Evolutionary conservation across 2,329 filamentous ascomycete species (phyloP), one percentile per base, ranked within the genome.

Genomic region (Lachnellula arida): DNA sequence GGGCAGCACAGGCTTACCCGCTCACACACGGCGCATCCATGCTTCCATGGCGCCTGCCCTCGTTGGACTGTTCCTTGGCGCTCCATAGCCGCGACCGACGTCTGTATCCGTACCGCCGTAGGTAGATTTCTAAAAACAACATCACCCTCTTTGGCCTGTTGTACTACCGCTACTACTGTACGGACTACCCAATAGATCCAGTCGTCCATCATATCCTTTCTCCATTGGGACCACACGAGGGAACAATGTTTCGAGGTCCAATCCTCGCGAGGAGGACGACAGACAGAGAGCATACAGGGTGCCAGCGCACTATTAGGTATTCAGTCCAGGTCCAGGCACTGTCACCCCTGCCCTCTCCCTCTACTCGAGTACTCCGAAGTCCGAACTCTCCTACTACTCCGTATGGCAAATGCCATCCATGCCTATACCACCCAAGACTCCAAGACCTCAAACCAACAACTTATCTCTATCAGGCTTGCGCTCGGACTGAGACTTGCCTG

Each of bases 101-200:
- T 17, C 22, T 47, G 6, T 28, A 17, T n/a, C n/a, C n/a, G n/a
- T n/a, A n/a, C n/a, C n/a, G n/a, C n/a, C n/a, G n/a, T n/a, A n/a
- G n/a, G n/a, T n/a, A n/a, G 25, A 34, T 3, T 49, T 39, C 48
- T 49, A 49, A 49, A 49, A 49, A 49, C 34, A 49, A 39, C 34
- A 44, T 9, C 7, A 7, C 28, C 28, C 2, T 8, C 9, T 28
- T 9, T 28, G 28, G 9, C 28, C 9, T 8, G 28, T 44, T 44
- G 14, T 14, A 8, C 17, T 40, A 12, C 15, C 4, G 12, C 19
- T 4, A 4, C 42, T 7, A 4, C 17, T 22, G 7, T 9, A 28
- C 4, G n/a, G n/a, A n/a, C n/a, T n/a, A n/a, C n/a, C n/a, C n/a
- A n/a, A n/a, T n/a, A n/a, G n/a, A n/a, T n/a, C n/a, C n/a, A n/a